phyloP scores from a whole-genome alignment of 1,139 yeast species.

The Pichia cactophila region DNA sequence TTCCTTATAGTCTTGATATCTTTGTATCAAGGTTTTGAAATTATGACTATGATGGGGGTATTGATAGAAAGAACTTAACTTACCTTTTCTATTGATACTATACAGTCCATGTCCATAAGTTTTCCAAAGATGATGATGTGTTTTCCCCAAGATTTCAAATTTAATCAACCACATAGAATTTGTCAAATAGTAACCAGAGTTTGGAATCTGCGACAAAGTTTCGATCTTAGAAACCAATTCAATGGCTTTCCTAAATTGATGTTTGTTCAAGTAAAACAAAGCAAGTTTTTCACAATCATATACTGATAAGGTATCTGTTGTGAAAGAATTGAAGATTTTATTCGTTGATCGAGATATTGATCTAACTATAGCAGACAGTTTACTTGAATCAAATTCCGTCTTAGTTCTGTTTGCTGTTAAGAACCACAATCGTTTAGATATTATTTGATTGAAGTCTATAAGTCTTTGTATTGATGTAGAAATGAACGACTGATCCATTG shows the following conservation, averaged over 20 bases:
- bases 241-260: slow-evolving; percentile 16
- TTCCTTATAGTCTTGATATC: slow-evolving; percentile 7
- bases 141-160: slow-evolving; percentile 20
- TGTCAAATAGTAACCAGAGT: slow-evolving; percentile 13
- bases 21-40: slow-evolving; percentile 6
- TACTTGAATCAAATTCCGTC: not conserved
- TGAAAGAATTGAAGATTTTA: slow-evolving; percentile 4
- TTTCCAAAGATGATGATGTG: slow-evolving; percentile 21
- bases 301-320: slow-evolving; percentile 1
- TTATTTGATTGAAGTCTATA: not conserved
- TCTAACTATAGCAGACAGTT: not conserved
- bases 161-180: slow-evolving; percentile 23
- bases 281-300: slow-evolving; percentile 23
- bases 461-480: slow-evolving; percentile 12
- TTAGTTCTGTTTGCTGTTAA: slow-evolving; percentile 4
- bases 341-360: slow-evolving; percentile 4
- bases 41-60: slow-evolving; percentile 15
- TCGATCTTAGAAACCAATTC: slow-evolving; percentile 18
- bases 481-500: slow-evolving; percentile 5
- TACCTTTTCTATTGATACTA: slow-evolving; percentile 12
- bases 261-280: slow-evolving; percentile 15
- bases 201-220: slow-evolving; percentile 1
- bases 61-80: slow-evolving; percentile 11
- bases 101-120: slow-evolving; percentile 17
- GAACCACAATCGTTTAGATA: slow-evolving; percentile 5